Conservation (phyloP, 805 yeast genomes). For the Vanderwaltozyma verrucispora region DNA sequence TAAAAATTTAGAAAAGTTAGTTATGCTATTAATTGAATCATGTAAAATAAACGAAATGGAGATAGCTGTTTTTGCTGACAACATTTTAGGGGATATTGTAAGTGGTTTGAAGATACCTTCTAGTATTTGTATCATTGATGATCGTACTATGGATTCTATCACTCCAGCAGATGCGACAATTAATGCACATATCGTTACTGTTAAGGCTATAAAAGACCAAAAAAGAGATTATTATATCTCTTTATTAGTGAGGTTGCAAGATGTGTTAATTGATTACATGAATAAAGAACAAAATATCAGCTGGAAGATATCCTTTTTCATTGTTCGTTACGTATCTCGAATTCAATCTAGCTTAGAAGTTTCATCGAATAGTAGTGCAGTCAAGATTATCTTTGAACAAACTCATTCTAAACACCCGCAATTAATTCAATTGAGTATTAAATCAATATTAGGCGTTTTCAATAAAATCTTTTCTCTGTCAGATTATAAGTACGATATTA, state of each 20-base stretch:
- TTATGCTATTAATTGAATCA: conserved; percentile 44
- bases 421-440: conserved; percentile 47
- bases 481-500: conserved; percentile 37
- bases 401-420: conserved; percentile 58
- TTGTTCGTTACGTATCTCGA: conserved; percentile 40
- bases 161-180: conserved; percentile 53
- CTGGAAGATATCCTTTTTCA: conserved; percentile 48
- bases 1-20: conserved; percentile 38
- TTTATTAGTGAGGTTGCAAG: conserved; percentile 35
- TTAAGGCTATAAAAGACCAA: conserved; percentile 50
- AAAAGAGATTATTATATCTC: conserved; percentile 39
- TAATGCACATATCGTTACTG: conserved; percentile 47
- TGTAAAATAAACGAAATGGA: conserved; percentile 45
- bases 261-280: conserved; percentile 20
- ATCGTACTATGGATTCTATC: conserved; percentile 32
- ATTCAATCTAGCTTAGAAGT: conserved; percentile 47
- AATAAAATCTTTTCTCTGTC: conserved; percentile 38
- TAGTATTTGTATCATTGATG: conserved; percentile 43
- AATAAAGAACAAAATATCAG: conserved; percentile 18
- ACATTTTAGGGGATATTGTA: conserved; percentile 36
- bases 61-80: conserved; percentile 46
- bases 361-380: conserved; percentile 30
- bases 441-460: conserved; percentile 45
- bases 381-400: conserved; percentile 36
- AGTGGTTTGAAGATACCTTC: conserved; percentile 39